Evolutionary conservation across 805 yeast species (phyloP).

Genomic region (Blastobotrys attinorum): DNA sequence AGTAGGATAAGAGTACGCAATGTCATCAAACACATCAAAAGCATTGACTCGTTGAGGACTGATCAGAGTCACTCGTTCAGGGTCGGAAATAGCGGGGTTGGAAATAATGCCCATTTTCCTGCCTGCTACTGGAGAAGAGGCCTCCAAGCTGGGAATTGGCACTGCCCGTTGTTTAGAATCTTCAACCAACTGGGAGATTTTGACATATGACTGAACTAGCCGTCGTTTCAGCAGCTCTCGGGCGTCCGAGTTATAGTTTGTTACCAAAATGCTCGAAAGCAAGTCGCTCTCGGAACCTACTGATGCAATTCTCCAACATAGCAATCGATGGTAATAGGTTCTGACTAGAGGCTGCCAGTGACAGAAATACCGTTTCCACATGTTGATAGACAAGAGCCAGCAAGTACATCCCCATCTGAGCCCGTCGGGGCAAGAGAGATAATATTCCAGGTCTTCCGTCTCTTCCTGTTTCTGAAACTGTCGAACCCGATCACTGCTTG

Average conservation of each 20-base stretch:
- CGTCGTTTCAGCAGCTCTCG: constrained; percentile 18
- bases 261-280: constrained; percentile 18
- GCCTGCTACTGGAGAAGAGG: constrained; percentile 27
- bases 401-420: constrained; percentile 41
- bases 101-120: constrained; percentile 21
- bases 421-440: constrained; percentile 27
- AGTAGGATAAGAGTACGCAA: constrained; percentile 26
- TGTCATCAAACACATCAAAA: constrained; percentile 31
- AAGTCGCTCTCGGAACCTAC: constrained; percentile 23
- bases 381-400: constrained; percentile 44
- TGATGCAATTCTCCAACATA: constrained; percentile 55
- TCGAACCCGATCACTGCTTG: neutral
- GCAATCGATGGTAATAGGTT: constrained; percentile 54
- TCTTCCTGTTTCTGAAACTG: neutral
- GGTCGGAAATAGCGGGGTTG: constrained; percentile 16
- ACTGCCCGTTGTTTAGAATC: constrained; percentile 8
- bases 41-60: constrained; percentile 22
- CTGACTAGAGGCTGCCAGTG: constrained; percentile 80
- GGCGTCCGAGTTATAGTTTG: constrained; percentile 23
- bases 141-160: constrained; percentile 14
- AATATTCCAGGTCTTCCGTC: constrained; percentile 8
- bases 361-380: constrained; percentile 53
- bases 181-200: constrained; percentile 7
- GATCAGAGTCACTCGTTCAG: neutral
- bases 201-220: constrained; percentile 14